A percentile compares a stretch with the other conserved stretches of the same genome.
Conservation (phyloP, 2,329 filamentous ascomycete genomes). For the Lomentospora prolificans region DNA sequence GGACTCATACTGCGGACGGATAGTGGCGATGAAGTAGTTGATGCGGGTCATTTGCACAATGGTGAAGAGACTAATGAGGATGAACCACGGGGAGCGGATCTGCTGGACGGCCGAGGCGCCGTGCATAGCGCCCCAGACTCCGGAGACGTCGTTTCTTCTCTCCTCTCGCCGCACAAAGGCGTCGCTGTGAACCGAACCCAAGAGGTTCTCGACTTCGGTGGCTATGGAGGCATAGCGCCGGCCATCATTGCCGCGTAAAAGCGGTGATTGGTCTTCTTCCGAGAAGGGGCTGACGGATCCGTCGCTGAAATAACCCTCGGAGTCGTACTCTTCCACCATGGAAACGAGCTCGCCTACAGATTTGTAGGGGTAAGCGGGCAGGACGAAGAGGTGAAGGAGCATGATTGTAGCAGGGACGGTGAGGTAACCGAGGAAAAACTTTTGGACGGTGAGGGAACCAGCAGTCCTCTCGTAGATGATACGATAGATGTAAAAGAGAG, state of each 20-base stretch:
- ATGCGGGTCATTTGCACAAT: slow-evolving; percentile 69
- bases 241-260: slow-evolving; percentile 45
- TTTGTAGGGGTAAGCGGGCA: slow-evolving; percentile 72
- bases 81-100: slow-evolving; percentile 72
- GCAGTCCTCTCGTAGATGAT: slow-evolving; percentile 53
- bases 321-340: slow-evolving; percentile 31
- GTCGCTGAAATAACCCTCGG: slow-evolving; percentile 24
- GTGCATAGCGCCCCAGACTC: slow-evolving; percentile 83
- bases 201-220: slow-evolving; percentile 61
- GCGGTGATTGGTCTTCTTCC: slow-evolving; percentile 35
- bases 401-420: slow-evolving; percentile 58
- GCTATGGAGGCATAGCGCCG: slow-evolving; percentile 54
- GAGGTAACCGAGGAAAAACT: slow-evolving; percentile 66
- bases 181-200: slow-evolving; percentile 53
- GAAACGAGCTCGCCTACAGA: slow-evolving; percentile 74
- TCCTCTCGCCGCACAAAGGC: slow-evolving; percentile 59
- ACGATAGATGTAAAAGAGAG: slow-evolving; percentile 66
- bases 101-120: slow-evolving; percentile 60
- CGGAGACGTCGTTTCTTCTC: slow-evolving; percentile 57
- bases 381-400: slow-evolving; percentile 56
- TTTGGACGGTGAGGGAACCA: slow-evolving; percentile 47
- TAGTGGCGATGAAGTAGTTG: slow-evolving; percentile 88
- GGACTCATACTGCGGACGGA: slow-evolving; percentile 70
- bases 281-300: slow-evolving; percentile 35
- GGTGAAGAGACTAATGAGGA: slow-evolving; percentile 74